phyloP scores from a whole-genome alignment of 2,329 filamentous ascomycete species.

The Diplodia scrobiculata region DNA sequence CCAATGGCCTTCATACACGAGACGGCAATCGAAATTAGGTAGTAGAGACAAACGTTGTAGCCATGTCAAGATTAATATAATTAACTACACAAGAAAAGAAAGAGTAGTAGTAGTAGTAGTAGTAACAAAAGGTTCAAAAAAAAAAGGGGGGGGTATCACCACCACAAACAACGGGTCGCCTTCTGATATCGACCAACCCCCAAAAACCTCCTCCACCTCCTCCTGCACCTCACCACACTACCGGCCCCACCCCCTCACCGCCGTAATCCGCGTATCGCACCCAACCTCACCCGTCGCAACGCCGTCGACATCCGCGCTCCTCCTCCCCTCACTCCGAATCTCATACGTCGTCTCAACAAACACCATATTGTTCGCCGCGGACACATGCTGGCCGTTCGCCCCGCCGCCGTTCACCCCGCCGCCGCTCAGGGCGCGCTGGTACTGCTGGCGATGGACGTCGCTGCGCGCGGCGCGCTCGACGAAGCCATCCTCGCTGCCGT shows the following conservation, averaged over 20 bases:
- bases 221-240: not conserved
- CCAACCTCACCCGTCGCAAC: not conserved
- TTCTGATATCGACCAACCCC: not conserved
- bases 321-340: not conserved
- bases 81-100: not conserved
- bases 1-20: too few relatives aligned
- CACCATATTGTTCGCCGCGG: not conserved
- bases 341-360: conserved; percentile 19
- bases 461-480: not conserved
- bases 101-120: not conserved
- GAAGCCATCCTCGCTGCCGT: conserved; percentile 1
- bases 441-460: too few relatives aligned
- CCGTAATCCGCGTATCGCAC: not conserved
- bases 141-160: not conserved
- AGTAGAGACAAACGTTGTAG: not conserved
- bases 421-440: too few relatives aligned
- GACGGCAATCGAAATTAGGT: too few relatives aligned
- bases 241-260: not conserved
- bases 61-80: not conserved
- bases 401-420: not conserved
- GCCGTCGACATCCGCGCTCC: not conserved
- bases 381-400: too few relatives aligned
- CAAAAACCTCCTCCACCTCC: not conserved
- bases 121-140: not conserved
- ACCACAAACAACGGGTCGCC: not conserved